Percentiles rank a stretch among this genome's conserved stretches.
Evolutionary conservation across 768 basidiomycete species (phyloP).

Genomic region (Boletus rubescentipes): DNA sequence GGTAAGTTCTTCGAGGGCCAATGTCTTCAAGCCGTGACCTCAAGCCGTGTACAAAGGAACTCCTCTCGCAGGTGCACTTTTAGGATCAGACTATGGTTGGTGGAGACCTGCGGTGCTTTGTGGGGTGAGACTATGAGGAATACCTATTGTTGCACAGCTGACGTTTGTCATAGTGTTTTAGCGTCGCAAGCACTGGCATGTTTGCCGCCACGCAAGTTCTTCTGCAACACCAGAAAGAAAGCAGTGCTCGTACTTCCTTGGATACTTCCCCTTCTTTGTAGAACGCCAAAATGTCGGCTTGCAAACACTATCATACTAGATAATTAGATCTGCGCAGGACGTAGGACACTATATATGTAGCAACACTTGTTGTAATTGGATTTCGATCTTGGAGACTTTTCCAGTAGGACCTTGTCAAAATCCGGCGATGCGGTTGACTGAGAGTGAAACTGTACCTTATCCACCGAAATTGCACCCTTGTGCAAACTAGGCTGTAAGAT

Average conservation of each 20-base stretch:
- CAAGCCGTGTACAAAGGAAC: slow-evolving; percentile 39
- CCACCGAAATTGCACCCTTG: slow-evolving; percentile 28
- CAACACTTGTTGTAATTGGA: background rate
- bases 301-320: background rate
- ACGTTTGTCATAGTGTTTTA: slow-evolving; percentile 14
- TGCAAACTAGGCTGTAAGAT: slow-evolving; percentile 41
- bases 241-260: background rate
- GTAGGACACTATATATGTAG: background rate
- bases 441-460: too few relatives aligned
- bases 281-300: background rate
- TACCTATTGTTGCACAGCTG: background rate
- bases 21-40: slow-evolving; percentile 16
- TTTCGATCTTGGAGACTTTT: too few relatives aligned
- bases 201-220: slow-evolving; percentile 14
- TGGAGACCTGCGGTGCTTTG: slow-evolving; percentile 54
- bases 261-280: background rate
- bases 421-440: too few relatives aligned
- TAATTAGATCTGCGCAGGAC: background rate
- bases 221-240: background rate
- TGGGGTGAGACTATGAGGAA: slow-evolving; percentile 32
- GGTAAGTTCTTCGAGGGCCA: slow-evolving; percentile 4
- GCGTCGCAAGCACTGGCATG: slow-evolving; percentile 14
- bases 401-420: too few relatives aligned
- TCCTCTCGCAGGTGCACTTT: slow-evolving; percentile 55
- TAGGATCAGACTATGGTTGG: slow-evolving; percentile 52